Evolutionary conservation across 805 yeast species (phyloP), one percentile per base, ranked within the genome.

Genomic region (Schwanniomyces occidentalis): DNA sequence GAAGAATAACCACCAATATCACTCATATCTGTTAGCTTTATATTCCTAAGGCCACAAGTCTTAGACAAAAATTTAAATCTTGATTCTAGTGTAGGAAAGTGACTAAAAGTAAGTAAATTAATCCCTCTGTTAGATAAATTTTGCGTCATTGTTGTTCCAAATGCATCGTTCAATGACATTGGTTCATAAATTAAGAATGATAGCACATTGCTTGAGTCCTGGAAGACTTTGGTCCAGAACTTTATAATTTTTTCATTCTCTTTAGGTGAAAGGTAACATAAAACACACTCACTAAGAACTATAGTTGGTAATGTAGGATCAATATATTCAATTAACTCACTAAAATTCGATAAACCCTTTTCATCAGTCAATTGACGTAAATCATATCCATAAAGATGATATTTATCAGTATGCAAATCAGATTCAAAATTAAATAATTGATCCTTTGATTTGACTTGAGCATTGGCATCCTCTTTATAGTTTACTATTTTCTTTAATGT

Each of bases 271-370:
- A 84, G 48, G 52, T 85, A 85, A 51, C 95, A 85, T 22, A 85
- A 61, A 22, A 86, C 86, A 58, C 93, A 85, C 53, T 85, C 95
- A 42, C 86, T 77, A 13, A 85, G 52, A 2, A 85, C 56, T 10
- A 85, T 48, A 0, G 93, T 84, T 6, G 86, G 85, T 3, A 57
- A 24, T 1, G 49, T 24, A 7, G 47, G 33, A 40, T 70, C 63
- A 21, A 73, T 40, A 13, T 50, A 44, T 6, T 35, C 19, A 12
- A 52, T 42, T 4, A 14, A 8, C 14, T n/a, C n/a, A 6, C 6
- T 8, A 19, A 49, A 30, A n/a, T 32, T 23, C 4, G 21, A 33
- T 8, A 15, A 8, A 15, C 23, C 22, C 10, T 24, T 37, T 8
- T 21, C 51, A 4, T 35, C 30, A 2, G 38, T 27, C 15, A 71